Evolutionary conservation across 306 rosid genomes (phyloP).

Genomic region (Vigna trinervia): DNA sequence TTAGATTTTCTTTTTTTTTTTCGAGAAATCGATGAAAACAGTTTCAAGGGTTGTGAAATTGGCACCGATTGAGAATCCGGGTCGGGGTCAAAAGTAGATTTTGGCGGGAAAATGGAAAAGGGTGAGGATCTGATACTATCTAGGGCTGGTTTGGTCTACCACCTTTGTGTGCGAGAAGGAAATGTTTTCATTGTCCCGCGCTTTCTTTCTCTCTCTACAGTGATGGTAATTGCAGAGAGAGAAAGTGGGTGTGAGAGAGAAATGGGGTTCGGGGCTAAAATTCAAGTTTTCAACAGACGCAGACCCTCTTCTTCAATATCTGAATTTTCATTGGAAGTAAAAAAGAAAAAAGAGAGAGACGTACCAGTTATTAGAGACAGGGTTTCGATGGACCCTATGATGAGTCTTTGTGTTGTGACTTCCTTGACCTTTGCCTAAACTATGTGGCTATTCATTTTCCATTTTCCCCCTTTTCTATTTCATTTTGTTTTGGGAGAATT

Average conservation of each 20-base stretch:
- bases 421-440: conserved; percentile 29
- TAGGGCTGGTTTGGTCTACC: background rate
- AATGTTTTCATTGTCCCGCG: background rate
- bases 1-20: background rate
- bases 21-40: background rate
- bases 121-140: conserved; percentile 26
- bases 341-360: conserved; percentile 37
- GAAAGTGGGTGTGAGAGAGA: conserved; percentile 26
- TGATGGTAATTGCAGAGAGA: conserved; percentile 48
- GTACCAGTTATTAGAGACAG: conserved; percentile 45
- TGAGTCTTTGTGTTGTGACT: conserved; percentile 38
- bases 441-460: background rate
- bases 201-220: conserved; percentile 39
- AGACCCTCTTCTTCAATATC: conserved; percentile 55
- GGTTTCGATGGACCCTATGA: conserved; percentile 32
- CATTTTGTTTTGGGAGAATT: conserved; percentile 25
- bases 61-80: conserved; percentile 46
- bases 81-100: conserved; percentile 39
- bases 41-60: background rate
- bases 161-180: conserved; percentile 3
- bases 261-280: conserved; percentile 39
- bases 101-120: conserved; percentile 63
- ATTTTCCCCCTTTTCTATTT: background rate
- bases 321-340: conserved; percentile 44
- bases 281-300: conserved; percentile 56